phyloP scores from a whole-genome alignment of 176 grass and related monocot species.

The Cenchrus fungigraminus region DNA sequence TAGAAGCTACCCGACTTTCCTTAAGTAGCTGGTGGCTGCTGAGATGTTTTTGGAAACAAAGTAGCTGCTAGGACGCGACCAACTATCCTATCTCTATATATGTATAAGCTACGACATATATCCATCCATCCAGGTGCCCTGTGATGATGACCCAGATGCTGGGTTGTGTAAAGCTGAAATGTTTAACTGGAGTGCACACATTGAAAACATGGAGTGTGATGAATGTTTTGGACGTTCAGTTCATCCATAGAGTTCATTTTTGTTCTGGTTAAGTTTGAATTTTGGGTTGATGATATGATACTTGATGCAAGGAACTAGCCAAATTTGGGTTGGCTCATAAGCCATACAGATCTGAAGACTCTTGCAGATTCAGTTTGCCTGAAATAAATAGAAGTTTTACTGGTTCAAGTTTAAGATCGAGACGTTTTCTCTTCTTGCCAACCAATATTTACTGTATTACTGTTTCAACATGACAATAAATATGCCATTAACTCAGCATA shows the following conservation, averaged over 20 bases:
- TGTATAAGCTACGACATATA: constrained; percentile 26
- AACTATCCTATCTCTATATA: constrained; percentile 4
- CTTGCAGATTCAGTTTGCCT: not conserved
- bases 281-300: not conserved
- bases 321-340: not conserved
- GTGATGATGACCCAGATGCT: constrained; percentile 45
- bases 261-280: not conserved
- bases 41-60: constrained; percentile 25
- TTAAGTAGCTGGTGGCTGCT: constrained; percentile 38
- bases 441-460: not conserved
- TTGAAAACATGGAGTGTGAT: constrained; percentile 13
- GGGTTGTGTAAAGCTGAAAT: constrained; percentile 44
- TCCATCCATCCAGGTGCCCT: constrained; percentile 49
- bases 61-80: constrained; percentile 33
- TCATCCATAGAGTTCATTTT: not conserved
- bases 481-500: too few species aligned
- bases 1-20: constrained; percentile 31
- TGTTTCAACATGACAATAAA: not conserved
- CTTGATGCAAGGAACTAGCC: not conserved
- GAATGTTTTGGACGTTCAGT: not conserved
- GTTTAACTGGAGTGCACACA: constrained; percentile 7
- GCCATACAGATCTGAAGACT: not conserved
- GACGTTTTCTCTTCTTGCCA: not conserved
- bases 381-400: not conserved
- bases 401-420: not conserved